A percentile compares a stretch with the other conserved stretches of the same genome.
Conservation (phyloP, 2,329 filamentous ascomycete species). For the Juglanconis oblonga region DNA sequence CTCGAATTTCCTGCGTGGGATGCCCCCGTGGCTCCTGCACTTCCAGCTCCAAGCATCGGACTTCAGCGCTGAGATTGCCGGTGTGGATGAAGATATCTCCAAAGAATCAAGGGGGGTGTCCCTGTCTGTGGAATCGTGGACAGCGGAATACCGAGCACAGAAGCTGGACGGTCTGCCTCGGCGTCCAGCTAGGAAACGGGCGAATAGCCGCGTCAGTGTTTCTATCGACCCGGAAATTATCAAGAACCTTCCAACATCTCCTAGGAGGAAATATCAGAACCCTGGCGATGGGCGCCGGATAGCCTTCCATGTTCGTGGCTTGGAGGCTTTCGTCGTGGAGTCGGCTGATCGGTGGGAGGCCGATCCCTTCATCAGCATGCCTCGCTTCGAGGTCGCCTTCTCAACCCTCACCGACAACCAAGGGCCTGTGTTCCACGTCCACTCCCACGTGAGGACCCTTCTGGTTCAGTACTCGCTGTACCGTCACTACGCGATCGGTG, state of each 20-base stretch:
- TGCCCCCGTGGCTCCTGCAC: slow-evolving; percentile 82
- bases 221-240: slow-evolving; percentile 66
- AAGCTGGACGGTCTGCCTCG: slow-evolving; percentile 63
- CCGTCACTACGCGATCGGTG: slow-evolving; percentile 83
- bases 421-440: slow-evolving; percentile 83
- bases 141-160: slow-evolving; percentile 83
- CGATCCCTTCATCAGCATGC: slow-evolving; percentile 82
- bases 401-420: slow-evolving; percentile 83
- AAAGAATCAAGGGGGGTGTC: slow-evolving; percentile 78
- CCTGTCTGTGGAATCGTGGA: slow-evolving; percentile 83
- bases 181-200: slow-evolving; percentile 63
- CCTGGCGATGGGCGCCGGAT: slow-evolving; percentile 75
- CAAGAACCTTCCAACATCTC: slow-evolving; percentile 46
- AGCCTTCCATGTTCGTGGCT: slow-evolving; percentile 73
- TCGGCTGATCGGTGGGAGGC: slow-evolving; percentile 78
- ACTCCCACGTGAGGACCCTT: slow-evolving; percentile 75
- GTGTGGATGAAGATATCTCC: slow-evolving; percentile 80
- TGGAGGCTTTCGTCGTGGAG: slow-evolving; percentile 91
- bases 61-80: slow-evolving; percentile 87
- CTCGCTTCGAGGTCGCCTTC: slow-evolving; percentile 81
- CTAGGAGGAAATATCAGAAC: slow-evolving; percentile 55
- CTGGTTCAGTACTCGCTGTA: slow-evolving; percentile 89
- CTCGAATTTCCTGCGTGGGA: slow-evolving; percentile 69
- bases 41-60: slow-evolving; percentile 84
- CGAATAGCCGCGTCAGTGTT: slow-evolving; percentile 67